Conservation (phyloP, 2,329 filamentous ascomycete species). For the Fusarium gaditjirri region DNA sequence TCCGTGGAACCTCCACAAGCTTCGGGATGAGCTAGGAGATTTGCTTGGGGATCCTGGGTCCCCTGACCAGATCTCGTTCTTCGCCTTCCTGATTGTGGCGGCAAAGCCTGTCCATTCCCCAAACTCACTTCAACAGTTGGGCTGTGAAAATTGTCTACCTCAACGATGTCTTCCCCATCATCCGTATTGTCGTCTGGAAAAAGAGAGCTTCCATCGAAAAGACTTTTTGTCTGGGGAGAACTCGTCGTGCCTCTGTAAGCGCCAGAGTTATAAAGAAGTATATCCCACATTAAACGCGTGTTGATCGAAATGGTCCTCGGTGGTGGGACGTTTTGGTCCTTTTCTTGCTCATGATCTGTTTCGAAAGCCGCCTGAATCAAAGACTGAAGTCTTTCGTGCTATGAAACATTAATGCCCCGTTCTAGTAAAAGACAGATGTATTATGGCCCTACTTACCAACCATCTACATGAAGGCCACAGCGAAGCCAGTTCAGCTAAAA, state of each 20-base stretch:
- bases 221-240: background rate
- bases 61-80: background rate
- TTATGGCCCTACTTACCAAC: background rate
- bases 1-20: fast-evolving
- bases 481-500: background rate
- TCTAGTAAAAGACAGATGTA: fast-evolving
- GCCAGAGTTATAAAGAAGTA: background rate
- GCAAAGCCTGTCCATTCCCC: background rate
- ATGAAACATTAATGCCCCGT: background rate
- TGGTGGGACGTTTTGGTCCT: background rate
- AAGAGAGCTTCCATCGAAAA: background rate
- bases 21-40: background rate
- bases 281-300: background rate
- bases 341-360: background rate
- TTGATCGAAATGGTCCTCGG: background rate
- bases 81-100: background rate
- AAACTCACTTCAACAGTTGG: background rate
- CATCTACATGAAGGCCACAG: background rate
- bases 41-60: background rate
- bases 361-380: background rate
- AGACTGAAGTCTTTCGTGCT: background rate
- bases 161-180: background rate
- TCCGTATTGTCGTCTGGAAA: background rate
- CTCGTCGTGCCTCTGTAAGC: background rate
- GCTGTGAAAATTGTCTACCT: background rate